These are phyloP conservation scores for Cladosporium halotolerans DNA, from an alignment of 2,329 filamentous ascomycete species.

Conservation along the genomic window DNA sequence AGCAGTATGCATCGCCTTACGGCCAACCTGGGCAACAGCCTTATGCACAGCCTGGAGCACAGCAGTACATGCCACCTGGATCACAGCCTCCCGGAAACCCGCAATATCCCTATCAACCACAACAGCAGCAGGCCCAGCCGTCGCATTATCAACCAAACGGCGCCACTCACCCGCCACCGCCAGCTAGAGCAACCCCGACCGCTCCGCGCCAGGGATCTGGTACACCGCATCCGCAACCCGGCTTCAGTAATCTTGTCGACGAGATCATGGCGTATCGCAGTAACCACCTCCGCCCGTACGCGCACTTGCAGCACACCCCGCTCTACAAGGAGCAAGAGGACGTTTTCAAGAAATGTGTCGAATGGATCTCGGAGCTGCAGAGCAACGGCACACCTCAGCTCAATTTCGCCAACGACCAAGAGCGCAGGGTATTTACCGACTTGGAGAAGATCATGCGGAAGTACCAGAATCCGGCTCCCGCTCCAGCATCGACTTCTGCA, in stretches of 20 bases:
- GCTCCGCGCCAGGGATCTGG: constrained; percentile 3
- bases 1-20: constrained; percentile 14
- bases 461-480: constrained; percentile 10
- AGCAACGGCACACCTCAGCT: constrained; percentile 4
- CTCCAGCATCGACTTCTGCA: neutral
- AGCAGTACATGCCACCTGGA: constrained; percentile 3
- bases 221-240: constrained; percentile 13
- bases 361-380: constrained; percentile 14
- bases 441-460: constrained; percentile 12
- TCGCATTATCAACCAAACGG: constrained; percentile 6
- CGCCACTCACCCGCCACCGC: neutral
- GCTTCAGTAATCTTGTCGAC: constrained; percentile 20
- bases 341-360: constrained; percentile 16
- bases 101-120: constrained; percentile 9
- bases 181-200: constrained; percentile 2
- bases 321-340: constrained; percentile 15
- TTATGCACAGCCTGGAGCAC: constrained; percentile 4
- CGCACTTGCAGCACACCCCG: constrained; percentile 3
- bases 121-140: constrained; percentile 12
- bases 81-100: constrained; percentile 1
- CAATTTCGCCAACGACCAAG: constrained; percentile 9
- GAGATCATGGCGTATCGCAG: constrained; percentile 21
- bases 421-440: constrained; percentile 12
- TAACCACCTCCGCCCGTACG: constrained; percentile 14
- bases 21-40: constrained; percentile 11